Evolutionary conservation across 2,329 filamentous ascomycete genomes (phyloP), one percentile per base, ranked within the genome.

Genomic region (Colletotrichum kahawae): DNA sequence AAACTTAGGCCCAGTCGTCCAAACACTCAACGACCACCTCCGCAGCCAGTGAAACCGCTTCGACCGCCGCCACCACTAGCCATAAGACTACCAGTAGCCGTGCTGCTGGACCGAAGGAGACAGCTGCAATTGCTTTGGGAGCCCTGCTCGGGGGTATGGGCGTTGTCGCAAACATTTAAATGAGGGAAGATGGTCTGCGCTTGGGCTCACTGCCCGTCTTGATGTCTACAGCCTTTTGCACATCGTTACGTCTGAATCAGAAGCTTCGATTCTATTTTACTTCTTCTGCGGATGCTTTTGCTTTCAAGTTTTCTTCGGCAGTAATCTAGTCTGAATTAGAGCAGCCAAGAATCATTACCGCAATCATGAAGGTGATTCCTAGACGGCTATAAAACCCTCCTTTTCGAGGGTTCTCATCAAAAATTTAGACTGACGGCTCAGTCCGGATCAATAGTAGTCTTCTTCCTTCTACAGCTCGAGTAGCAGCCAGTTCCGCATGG

Each of bases 361-460:
- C 38, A 48, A 48, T n/a, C 5, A 48, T n/a, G 5, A 48, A n/a
- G 38, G n/a, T n/a, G 18, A 48, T 6, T 1, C 9, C 38, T n/a
- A 18, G 3, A n/a, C 10, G 5, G 9, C n/a, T 5, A 48, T n/a
- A n/a, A n/a, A 43, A 3, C 18, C 0, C 18, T 48, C 18, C 9
- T n/a, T n/a, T 18, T 0, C 18, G 8, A n/a, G 3, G 3, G 18
- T 2, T 12, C 3, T n/a, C 0, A n/a, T 4, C 18, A 48, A 2
- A 6, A 0, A 7, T 48, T 6, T 18, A 6, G 9, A n/a, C 9
- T n/a, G 9, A 48, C 38, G 38, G 38, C 38, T 48, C 38, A 4
- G 38, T 4, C 38, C 9, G 18, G 9, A 48, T 21, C 38, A 43
- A 10, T 43, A 8, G 18, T 43, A 43, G 16, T 43, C 18, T 43